Evolutionary conservation across 2,329 filamentous ascomycete species (phyloP).

Genomic region (Chrysosporium keratinophilum): DNA sequence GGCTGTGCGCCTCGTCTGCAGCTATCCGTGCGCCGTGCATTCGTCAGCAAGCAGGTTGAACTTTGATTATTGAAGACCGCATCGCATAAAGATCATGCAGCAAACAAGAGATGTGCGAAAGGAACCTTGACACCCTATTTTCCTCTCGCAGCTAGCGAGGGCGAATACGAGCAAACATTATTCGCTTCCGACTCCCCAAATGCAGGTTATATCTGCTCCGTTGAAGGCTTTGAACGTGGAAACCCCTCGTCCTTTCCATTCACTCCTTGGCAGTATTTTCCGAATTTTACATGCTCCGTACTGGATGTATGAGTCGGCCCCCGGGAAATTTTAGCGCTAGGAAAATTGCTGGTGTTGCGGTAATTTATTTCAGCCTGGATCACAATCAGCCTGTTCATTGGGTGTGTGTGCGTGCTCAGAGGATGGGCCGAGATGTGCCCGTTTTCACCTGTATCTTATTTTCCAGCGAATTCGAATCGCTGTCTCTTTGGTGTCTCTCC

Average conservation of each 20-base stretch:
- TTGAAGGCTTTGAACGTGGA: neutral
- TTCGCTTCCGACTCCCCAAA: no score
- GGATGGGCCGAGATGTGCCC: neutral
- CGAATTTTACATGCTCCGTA: neutral
- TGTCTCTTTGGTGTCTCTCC: no score
- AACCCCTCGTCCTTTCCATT: neutral
- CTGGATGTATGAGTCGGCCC: neutral
- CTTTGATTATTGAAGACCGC: no score
- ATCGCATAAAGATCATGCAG: neutral
- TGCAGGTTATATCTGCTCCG: neutral
- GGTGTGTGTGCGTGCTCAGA: neutral
- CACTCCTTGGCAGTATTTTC: neutral
- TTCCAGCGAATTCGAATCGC: neutral
- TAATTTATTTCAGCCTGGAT: neutral
- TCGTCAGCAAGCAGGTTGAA: neutral
- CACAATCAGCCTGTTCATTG: conserved; percentile 1
- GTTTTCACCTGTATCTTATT: neutral
- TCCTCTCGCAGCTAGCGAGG: no score
- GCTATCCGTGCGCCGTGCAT: neutral
- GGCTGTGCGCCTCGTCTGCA: neutral
- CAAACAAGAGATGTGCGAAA: neutral
- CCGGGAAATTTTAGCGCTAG: no score
- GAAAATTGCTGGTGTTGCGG: neutral
- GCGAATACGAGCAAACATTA: neutral
- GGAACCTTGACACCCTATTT: no score